Evolutionary conservation across 2,329 filamentous ascomycete genomes (phyloP).

Genomic region (Ophiocordyceps sinensis): DNA sequence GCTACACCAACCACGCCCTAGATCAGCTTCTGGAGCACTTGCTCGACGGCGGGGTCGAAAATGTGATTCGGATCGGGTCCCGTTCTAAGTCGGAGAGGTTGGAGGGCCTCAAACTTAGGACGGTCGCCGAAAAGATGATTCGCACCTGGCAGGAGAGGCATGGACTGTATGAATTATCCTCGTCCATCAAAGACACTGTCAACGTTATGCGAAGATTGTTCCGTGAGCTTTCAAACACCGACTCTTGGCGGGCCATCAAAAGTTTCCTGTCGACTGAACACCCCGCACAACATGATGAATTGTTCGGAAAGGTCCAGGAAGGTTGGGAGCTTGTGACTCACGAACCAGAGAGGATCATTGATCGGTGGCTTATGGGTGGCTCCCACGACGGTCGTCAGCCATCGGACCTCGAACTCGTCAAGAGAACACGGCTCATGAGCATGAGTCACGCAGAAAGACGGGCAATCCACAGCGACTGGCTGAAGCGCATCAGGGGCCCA

Average conservation of each 20-base stretch:
- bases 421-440: neutral
- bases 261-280: neutral
- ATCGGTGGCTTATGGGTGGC: conserved; percentile 1
- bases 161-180: conserved; percentile 8
- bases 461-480: conserved; percentile 3
- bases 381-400: neutral
- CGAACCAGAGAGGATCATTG: neutral
- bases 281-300: neutral
- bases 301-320: conserved; percentile 1
- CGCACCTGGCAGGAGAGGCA: conserved; percentile 25
- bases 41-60: conserved; percentile 26
- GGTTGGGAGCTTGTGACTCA: neutral
- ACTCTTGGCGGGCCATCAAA: conserved; percentile 1
- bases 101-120: conserved; percentile 32
- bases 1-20: conserved; percentile 35
- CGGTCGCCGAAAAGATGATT: conserved; percentile 14
- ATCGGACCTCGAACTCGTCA: neutral
- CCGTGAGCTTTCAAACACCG: neutral
- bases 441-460: conserved; percentile 4
- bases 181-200: neutral
- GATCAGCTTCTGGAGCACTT: conserved; percentile 48
- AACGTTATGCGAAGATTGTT: neutral
- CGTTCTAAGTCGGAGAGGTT: conserved; percentile 40
- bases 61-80: conserved; percentile 48
- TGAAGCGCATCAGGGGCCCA: conserved; percentile 1